Evolutionary conservation across 2,329 filamentous ascomycete genomes (phyloP).

Genomic region (Ceratocystis diversiconidia): DNA sequence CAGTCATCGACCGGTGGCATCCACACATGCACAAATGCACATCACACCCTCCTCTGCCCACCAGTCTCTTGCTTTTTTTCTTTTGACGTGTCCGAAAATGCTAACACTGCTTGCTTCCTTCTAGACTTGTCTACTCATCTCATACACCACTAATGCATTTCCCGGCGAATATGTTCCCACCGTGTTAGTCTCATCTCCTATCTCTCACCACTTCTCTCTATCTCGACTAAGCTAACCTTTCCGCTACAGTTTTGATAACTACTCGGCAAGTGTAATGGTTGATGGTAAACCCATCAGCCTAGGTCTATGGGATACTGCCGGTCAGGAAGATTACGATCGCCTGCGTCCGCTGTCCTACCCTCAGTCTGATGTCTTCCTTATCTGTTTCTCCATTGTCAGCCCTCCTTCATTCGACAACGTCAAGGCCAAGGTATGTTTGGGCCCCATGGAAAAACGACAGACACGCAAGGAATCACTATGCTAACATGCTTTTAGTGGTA

Average conservation of each 20-base stretch:
- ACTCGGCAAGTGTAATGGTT: constrained; percentile 97
- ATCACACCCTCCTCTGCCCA: neutral
- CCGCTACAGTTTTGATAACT: constrained; percentile 75
- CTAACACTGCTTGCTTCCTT: constrained; percentile 9
- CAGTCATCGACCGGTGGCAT: too few species aligned
- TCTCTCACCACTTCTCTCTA: neutral
- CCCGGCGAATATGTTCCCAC: constrained; percentile 99
- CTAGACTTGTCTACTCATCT: constrained; percentile 96
- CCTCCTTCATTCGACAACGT: constrained; percentile 98
- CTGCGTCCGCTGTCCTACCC: constrained; percentile 91
- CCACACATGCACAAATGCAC: neutral
- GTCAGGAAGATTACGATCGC: constrained; percentile 96
- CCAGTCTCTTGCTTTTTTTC: neutral
- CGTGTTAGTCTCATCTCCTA: constrained; percentile 47
- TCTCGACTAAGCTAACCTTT: constrained; percentile 5
- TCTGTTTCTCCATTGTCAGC: constrained; percentile 97
- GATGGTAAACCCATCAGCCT: constrained; percentile 96
- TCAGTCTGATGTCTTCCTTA: constrained; percentile 95
- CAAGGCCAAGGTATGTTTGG: constrained; percentile 68
- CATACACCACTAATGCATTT: constrained; percentile 98
- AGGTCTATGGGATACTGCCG: constrained; percentile 95
- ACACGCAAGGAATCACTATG: too few species aligned
- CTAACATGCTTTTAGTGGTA: constrained; percentile 53
- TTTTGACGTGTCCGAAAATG: constrained; percentile 23
- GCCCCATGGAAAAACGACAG: neutral